Percentiles rank a stretch among this genome's conserved stretches.
Evolutionary conservation across 2,329 filamentous ascomycete genomes (phyloP).

Genomic region (Ascochyta fabae): DNA sequence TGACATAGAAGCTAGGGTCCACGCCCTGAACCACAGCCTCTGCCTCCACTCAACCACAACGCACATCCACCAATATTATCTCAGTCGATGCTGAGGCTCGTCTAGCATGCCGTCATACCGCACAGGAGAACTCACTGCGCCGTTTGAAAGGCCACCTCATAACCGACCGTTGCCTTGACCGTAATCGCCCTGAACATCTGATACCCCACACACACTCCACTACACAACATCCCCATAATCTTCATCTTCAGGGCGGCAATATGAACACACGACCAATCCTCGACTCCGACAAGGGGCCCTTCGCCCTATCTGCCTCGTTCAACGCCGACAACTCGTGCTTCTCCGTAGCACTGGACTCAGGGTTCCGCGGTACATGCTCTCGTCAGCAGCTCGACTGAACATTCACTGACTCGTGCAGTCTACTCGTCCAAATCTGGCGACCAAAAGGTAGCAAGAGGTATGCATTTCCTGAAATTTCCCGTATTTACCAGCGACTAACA

Average conservation of each 20-base stretch:
- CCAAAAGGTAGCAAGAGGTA: conserved; percentile 41
- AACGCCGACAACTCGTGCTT: conserved; percentile 87
- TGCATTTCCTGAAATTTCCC: not conserved
- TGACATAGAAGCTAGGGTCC: conserved; percentile 19
- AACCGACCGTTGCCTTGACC: conserved; percentile 10
- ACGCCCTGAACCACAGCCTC: not conserved
- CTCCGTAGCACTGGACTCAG: conserved; percentile 82
- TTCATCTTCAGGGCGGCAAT: conserved; percentile 4
- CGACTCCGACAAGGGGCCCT: conserved; percentile 74
- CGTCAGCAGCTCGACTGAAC: not conserved
- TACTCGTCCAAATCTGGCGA: conserved; percentile 43
- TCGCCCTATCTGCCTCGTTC: conserved; percentile 83
- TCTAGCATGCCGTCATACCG: conserved; percentile 32
- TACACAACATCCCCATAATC: not conserved
- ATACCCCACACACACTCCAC: conserved; percentile 22
- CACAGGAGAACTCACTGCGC: conserved; percentile 16
- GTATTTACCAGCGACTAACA: conserved; percentile 21
- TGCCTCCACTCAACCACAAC: conserved; percentile 1
- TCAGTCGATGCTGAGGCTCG: conserved; percentile 25
- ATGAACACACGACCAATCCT: conserved; percentile 94
- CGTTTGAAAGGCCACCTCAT: conserved; percentile 23
- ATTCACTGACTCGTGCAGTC: conserved; percentile 32
- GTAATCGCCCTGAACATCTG: conserved; percentile 16
- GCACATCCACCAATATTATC: conserved; percentile 11
- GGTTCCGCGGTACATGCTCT: conserved; percentile 75